Base-by-base conservation (phyloP, 495 filamentous ascomycete genomes). In the Cercophora samala region DNA sequence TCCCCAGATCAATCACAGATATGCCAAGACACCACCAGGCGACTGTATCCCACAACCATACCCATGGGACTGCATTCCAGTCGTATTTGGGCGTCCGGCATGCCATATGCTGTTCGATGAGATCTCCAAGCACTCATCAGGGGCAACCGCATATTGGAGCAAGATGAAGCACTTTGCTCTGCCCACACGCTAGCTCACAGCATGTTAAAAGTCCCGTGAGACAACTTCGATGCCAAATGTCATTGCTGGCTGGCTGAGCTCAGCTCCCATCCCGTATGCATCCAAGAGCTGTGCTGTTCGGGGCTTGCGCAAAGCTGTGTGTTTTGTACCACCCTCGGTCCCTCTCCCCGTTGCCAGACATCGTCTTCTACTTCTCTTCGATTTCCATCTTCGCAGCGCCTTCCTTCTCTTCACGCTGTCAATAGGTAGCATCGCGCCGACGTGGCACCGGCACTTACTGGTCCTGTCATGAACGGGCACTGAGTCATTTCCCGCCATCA, bases 281-380 rank as follows among this genome's bases (percentile, higher is more conserved):
- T 32, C 52, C 54, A 58, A 19, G n/a, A 58, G 6, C 25, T 63
- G 60, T 51, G 53, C 60, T 51, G 59, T 56, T 66, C 68, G 68
- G 68, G 68, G 64, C 64, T 70, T 66, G 60, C 62, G 64, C 64
- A 61, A 70, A 60, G 46, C 55, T 59, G 63, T 23, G 21, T 19
- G 0, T 15, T 58, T 18, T 58, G 61, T 63, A 32, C 21, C 1
- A 67, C 58, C 19, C 15, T 55, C 42, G 25, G 21, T 17, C 53
- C 21, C 17, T 19, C 29, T 59, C 42, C 24, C 52, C 17, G 25
- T 25, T 23, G 22, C 22, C 37, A 58, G 42, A 23, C 59, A 25
- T 58, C 63, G 13, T 25, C 2, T 56, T n/a, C 60, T 55, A n/a
- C 51, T 26, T 22, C 37, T n/a, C 37, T 11, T 46, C 37, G 37